Evolutionary conservation across 208 protist genomes (phyloP).

Genomic region (Phytomonas francai): DNA sequence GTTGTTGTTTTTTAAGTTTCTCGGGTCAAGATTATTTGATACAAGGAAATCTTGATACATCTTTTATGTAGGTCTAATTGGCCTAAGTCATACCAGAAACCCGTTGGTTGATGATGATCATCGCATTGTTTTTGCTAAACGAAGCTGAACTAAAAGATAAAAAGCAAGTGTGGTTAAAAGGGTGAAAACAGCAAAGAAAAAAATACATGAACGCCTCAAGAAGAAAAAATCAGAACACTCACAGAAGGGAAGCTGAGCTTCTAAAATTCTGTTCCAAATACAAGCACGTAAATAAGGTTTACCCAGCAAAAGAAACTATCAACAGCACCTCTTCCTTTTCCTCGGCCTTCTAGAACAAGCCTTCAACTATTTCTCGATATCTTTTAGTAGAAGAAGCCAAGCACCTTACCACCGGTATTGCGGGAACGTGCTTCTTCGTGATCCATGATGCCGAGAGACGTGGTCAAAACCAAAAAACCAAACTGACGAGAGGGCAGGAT

Average conservation of each 20-base stretch:
- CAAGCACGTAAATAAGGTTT: background rate
- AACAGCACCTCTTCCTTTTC: background rate
- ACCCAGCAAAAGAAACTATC: background rate
- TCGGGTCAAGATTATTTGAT: background rate
- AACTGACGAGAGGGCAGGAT: slow-evolving; percentile 99
- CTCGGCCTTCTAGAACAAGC: background rate
- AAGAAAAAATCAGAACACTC: background rate
- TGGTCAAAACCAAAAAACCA: slow-evolving; percentile 99
- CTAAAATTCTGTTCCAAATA: background rate
- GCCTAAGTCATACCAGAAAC: background rate
- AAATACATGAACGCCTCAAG: background rate
- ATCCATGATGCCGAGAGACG: slow-evolving; percentile 99
- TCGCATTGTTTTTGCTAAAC: background rate
- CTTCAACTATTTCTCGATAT: background rate
- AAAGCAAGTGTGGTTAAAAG: background rate
- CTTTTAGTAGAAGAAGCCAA: slow-evolving; percentile 99
- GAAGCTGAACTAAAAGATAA: background rate
- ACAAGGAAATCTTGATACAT: background rate
- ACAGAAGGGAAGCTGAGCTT: background rate
- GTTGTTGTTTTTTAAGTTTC: background rate
- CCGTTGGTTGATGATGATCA: slow-evolving; percentile 4
- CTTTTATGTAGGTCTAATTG: background rate
- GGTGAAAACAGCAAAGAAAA: background rate
- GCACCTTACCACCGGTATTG: slow-evolving; percentile 99
- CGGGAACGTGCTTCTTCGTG: slow-evolving; percentile 98